Percentiles rank a stretch among this genome's conserved stretches.
Conservation (phyloP, 441 rosid species). For the Adansonia madagascariensis region DNA sequence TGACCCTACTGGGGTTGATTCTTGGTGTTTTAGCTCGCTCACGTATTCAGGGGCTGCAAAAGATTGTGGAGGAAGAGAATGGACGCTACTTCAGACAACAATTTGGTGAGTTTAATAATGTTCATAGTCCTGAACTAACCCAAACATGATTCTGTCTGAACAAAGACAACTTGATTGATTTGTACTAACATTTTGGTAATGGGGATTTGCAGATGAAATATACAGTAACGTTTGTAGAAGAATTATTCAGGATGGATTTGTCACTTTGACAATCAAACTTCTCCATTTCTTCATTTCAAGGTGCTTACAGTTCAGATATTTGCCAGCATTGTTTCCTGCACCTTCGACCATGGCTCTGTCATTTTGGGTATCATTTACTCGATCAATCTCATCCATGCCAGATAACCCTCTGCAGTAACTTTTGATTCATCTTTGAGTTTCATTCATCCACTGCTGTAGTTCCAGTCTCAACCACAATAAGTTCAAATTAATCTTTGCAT, state of each 20-base stretch:
- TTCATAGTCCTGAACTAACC: background rate
- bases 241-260: slow-evolving; percentile 10
- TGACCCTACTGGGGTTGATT: slow-evolving; percentile 6
- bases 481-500: background rate
- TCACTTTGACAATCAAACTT: slow-evolving; percentile 27
- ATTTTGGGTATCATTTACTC: slow-evolving; percentile 35
- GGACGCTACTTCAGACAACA: background rate
- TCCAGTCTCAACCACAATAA: too few relatives aligned
- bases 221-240: background rate
- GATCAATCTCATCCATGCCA: slow-evolving; percentile 39
- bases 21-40: background rate
- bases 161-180: background rate
- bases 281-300: slow-evolving; percentile 35
- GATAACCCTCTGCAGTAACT: slow-evolving; percentile 1
- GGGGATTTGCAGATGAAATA: slow-evolving; percentile 25
- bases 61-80: background rate
- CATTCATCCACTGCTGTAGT: background rate
- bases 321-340: background rate
- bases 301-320: slow-evolving; percentile 29
- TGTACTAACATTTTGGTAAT: background rate
- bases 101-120: slow-evolving; percentile 25
- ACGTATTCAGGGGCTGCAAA: background rate
- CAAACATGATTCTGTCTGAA: background rate
- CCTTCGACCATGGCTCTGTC: slow-evolving; percentile 23
- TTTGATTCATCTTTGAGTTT: too few relatives aligned